Percentiles rank a stretch among this genome's conserved stretches.
phyloP scores from a whole-genome alignment of 164 flowering plant species.

The Magnolia sinica region DNA sequence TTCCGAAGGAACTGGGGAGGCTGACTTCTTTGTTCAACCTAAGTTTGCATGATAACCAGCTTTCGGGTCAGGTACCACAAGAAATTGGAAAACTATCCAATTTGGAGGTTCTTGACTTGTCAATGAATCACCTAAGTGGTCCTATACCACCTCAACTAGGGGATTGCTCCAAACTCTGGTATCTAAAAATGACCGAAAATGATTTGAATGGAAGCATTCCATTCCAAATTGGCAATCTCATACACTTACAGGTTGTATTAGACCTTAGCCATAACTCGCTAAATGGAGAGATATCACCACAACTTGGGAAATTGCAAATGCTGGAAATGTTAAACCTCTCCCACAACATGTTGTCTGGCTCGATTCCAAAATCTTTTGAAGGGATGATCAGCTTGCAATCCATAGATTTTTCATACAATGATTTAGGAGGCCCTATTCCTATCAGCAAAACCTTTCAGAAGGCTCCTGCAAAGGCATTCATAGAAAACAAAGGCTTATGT shows the following conservation, averaged over 20 bases:
- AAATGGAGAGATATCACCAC: not conserved
- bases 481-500: conserved; percentile 4
- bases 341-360: conserved; percentile 6
- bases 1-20: conserved; percentile 1
- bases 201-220: conserved; percentile 7
- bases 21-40: not conserved
- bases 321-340: conserved; percentile 10
- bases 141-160: not conserved
- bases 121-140: not conserved
- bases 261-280: conserved; percentile 6
- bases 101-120: not conserved
- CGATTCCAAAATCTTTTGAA: not conserved
- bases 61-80: not conserved
- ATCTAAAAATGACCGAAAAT: conserved; percentile 2
- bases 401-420: conserved; percentile 7
- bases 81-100: conserved; percentile 6
- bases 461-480: conserved; percentile 5
- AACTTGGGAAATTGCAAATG: conserved; percentile 1
- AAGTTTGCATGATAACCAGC: not conserved
- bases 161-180: not conserved
- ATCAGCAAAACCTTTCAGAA: not conserved
- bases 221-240: conserved; percentile 8
- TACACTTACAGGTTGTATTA: not conserved
- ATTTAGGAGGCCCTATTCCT: conserved; percentile 6
- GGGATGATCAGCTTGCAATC: conserved; percentile 3